These are phyloP conservation scores for Fusarium denticulatum DNA, from an alignment of 2,329 filamentous ascomycete species.

Conservation along the genomic window DNA sequence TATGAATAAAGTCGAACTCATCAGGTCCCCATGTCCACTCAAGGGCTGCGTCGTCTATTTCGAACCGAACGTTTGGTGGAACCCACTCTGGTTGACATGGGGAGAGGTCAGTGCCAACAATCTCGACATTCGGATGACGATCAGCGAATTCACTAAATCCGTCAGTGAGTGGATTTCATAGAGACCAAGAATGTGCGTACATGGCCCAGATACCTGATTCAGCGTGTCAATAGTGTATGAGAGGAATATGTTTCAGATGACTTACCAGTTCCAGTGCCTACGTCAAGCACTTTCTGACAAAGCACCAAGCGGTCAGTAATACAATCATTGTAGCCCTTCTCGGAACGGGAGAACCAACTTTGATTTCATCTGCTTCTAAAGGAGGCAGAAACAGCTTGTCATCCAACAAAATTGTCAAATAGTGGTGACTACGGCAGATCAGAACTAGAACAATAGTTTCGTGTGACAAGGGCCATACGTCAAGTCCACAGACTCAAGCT, in stretches of 20 bases:
- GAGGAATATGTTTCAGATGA: accelerated
- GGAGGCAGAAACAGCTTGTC: slow-evolving; percentile 8
- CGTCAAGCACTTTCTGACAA: slow-evolving; percentile 12
- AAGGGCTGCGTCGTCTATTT: slow-evolving; percentile 30
- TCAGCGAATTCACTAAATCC: slow-evolving; percentile 29
- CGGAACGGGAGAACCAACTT: not conserved
- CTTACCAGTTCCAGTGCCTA: slow-evolving; percentile 24
- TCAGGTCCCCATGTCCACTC: slow-evolving; percentile 29
- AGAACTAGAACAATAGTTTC: not conserved
- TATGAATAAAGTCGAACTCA: slow-evolving; percentile 31
- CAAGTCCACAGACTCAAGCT: slow-evolving; percentile 18
- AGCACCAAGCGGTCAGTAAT: not conserved
- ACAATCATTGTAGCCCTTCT: accelerated
- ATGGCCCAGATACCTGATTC: slow-evolving; percentile 24
- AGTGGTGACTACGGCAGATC: not conserved
- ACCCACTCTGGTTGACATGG: slow-evolving; percentile 34
- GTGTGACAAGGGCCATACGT: not conserved
- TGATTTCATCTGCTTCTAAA: not conserved
- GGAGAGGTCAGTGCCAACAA: slow-evolving; percentile 34
- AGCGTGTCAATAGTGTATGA: not conserved
- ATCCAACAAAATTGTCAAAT: slow-evolving; percentile 9
- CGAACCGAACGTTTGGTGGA: slow-evolving; percentile 35
- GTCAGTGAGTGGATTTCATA: accelerated
- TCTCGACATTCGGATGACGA: slow-evolving; percentile 19
- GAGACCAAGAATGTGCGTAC: not conserved